Percentiles rank a stretch among this genome's conserved stretches.
phyloP scores from a whole-genome alignment of 192 early-diverging fungal species.

The Gaertneriomyces semiglobifer region DNA sequence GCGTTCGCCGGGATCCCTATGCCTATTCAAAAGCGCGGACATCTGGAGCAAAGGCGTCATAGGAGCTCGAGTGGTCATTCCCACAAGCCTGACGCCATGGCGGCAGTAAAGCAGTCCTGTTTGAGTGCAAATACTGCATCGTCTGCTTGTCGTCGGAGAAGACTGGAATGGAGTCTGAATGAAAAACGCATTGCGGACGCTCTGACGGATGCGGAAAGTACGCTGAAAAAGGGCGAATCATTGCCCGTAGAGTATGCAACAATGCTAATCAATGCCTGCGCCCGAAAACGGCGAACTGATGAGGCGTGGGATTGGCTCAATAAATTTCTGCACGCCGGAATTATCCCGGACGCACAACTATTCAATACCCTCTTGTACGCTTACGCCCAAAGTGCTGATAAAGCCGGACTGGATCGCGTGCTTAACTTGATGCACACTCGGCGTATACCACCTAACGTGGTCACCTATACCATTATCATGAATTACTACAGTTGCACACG shows the following conservation, averaged over 20 bases:
- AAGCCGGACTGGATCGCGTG: background rate
- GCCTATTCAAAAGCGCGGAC: background rate
- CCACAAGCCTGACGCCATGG: no score
- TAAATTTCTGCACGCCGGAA: background rate
- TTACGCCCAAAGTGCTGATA: conserved; percentile 1
- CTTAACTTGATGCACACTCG: background rate
- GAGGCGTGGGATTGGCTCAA: conserved; percentile 1
- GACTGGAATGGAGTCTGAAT: background rate
- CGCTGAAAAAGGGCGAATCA: background rate
- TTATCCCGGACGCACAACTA: background rate
- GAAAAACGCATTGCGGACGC: conserved; percentile 2
- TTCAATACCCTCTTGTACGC: background rate
- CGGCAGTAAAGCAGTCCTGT: no score
- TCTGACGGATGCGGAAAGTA: background rate
- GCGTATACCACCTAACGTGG: background rate
- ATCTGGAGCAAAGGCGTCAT: background rate
- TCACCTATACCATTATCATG: background rate
- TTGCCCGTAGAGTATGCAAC: background rate
- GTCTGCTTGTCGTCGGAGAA: background rate
- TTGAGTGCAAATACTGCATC: background rate
- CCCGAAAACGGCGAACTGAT: background rate
- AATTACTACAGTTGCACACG: background rate
- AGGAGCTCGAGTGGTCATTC: background rate
- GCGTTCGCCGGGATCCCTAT: background rate
- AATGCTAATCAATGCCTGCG: conserved; percentile 5